Base-by-base conservation (phyloP, 2,329 filamentous ascomycete species). In the Tolypocladium endophyticum region DNA sequence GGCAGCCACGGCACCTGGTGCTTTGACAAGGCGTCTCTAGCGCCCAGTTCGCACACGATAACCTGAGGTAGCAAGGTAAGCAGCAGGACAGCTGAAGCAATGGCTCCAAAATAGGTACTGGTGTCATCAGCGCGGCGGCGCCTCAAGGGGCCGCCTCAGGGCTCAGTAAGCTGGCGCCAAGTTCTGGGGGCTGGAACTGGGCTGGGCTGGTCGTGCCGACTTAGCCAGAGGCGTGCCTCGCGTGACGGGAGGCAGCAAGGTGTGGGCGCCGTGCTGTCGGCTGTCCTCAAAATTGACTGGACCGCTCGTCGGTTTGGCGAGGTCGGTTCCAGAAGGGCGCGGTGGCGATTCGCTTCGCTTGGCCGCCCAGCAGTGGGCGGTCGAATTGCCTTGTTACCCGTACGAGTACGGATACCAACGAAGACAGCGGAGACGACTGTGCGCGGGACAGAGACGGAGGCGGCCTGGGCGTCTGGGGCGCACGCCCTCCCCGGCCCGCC, bases 1-100 rank as follows among this genome's bases (percentile, higher is more conserved):
- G 69, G 69, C 65, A 69, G 63, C 62, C 63, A 70, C 69, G 69
- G 69, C 68, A 70, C 63, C 65, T 69, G 62, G 62, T 66, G 61
- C 62, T 60, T 61, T 59, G 61, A 61, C 58, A 56, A 62, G 55
- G 61, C 61, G 61, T 58, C 53, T 16, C 54, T 62, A 64, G 62
- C 61, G 61, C 58, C 23, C 47, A n/a, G 0, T 38, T 12, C 20
- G 50, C 50, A n/a, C 16, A 35, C 2, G 30, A 53, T 12, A 36
- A 36, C 3, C 11, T 36, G 11, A 36, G 11, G 14, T 14, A 12
- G 35, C 14, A 36, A 7, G 2, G n/a, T 33, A 52, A 18, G 45
- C 38, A 47, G 20, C 23, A n/a, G 33, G 56, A 52, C 38, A 38
- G 33, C 20, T 18, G 35, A n/a, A 47, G 28, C 18, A 18, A 12